Evolutionary conservation across 768 basidiomycete genomes (phyloP).

Genomic region (Nevesoporus exiguus): DNA sequence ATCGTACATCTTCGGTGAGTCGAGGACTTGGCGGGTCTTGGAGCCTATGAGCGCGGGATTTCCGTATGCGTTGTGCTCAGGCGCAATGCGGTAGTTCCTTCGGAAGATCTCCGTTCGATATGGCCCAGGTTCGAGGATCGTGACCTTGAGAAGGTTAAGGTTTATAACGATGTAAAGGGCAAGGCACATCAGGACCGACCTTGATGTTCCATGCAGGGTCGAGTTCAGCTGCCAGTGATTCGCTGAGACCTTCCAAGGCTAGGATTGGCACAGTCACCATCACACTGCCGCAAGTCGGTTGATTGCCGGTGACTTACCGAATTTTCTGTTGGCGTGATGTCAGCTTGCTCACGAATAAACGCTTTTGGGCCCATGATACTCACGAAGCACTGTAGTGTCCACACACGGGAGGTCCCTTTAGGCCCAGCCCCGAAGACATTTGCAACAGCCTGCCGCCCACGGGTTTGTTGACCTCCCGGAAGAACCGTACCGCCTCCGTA

Average conservation of each 20-base stretch:
- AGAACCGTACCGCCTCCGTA: conserved; percentile 31
- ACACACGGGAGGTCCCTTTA: conserved; percentile 14
- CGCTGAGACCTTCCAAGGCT: conserved; percentile 13
- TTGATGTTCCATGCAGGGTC: conserved; percentile 1
- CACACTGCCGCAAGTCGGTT: neutral
- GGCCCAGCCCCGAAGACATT: conserved; percentile 34
- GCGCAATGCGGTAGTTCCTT: neutral
- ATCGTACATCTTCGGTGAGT: neutral
- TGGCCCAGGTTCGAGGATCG: conserved; percentile 15
- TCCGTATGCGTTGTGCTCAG: conserved; percentile 20
- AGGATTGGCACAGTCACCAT: neutral
- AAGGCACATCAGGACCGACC: neutral
- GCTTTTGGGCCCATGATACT: neutral
- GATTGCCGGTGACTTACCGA: neutral
- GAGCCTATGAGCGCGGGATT: conserved; percentile 3
- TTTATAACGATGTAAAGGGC: neutral
- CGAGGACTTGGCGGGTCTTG: conserved; percentile 1
- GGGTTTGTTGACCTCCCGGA: conserved; percentile 40
- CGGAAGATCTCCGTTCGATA: conserved; percentile 13
- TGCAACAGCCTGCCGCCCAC: conserved; percentile 38
- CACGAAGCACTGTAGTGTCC: neutral
- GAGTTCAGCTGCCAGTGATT: conserved; percentile 5
- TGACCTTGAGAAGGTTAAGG: conserved; percentile 7
- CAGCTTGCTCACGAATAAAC: neutral
- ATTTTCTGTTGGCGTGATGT: neutral